These are phyloP conservation scores for Mrakia hoshinonis DNA, from an alignment of 768 basidiomycete genomes.

Conservation along the genomic window DNA sequence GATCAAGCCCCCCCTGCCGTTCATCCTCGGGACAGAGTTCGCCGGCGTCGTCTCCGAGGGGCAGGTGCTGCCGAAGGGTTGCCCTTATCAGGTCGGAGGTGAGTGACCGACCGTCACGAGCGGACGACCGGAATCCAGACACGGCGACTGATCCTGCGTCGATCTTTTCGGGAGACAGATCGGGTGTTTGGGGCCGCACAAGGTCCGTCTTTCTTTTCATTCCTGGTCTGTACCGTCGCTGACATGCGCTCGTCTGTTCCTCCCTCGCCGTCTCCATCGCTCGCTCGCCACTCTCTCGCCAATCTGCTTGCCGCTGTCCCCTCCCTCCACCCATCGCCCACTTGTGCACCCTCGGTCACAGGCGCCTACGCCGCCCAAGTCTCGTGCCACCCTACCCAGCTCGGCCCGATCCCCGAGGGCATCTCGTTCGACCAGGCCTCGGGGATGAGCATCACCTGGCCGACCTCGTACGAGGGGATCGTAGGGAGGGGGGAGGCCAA, in stretches of 20 bases:
- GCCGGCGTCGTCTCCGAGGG: constrained; percentile 61
- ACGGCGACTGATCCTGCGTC: too few relatives aligned
- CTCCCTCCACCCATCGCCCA: too few relatives aligned
- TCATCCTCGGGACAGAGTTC: constrained; percentile 72
- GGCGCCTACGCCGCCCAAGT: constrained; percentile 42
- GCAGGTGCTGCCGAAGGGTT: constrained; percentile 71
- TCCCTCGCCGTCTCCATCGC: constrained; percentile 8
- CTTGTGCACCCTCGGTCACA: too few relatives aligned
- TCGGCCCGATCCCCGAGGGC: constrained; percentile 63
- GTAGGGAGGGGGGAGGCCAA: constrained; percentile 74
- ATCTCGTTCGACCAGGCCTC: constrained; percentile 81
- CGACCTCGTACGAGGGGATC: constrained; percentile 80
- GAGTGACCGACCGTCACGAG: too few relatives aligned
- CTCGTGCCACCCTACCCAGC: constrained; percentile 47
- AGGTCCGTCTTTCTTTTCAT: too few relatives aligned
- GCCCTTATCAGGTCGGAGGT: constrained; percentile 69
- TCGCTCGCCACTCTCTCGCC: not conserved
- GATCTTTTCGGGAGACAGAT: too few relatives aligned
- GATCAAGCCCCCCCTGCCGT: constrained; percentile 73
- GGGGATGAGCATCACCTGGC: constrained; percentile 22
- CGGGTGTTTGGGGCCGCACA: constrained; percentile 75
- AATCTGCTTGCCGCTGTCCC: not conserved
- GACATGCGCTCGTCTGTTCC: not conserved
- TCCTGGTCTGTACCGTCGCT: too few relatives aligned
- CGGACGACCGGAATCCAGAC: too few relatives aligned